phyloP scores from a whole-genome alignment of 176 grass and related monocot species.

The Musa itinerans region DNA sequence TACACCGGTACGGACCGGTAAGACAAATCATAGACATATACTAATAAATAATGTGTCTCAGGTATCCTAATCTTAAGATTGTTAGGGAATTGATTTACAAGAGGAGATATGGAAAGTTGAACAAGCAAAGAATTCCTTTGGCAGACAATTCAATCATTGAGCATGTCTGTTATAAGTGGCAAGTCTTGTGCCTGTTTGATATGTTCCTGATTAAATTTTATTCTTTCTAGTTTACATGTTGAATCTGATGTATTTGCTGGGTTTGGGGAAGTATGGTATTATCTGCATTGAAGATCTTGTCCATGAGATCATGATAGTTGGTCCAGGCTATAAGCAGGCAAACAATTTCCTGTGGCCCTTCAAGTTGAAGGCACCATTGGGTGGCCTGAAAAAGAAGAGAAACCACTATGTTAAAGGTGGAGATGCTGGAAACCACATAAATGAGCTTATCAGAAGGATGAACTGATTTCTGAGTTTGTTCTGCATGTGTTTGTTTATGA shows the following conservation, averaged over 20 bases:
- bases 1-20: no score
- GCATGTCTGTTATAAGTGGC: slow-evolving; percentile 24
- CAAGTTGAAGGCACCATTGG: slow-evolving; percentile 67
- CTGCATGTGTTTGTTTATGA: slow-evolving; percentile 16
- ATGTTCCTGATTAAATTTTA: not conserved
- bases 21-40: not conserved
- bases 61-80: slow-evolving; percentile 82
- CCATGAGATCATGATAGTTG: slow-evolving; percentile 80
- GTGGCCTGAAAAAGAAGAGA: slow-evolving; percentile 84
- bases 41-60: not conserved
- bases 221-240: not conserved
- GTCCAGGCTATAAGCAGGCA: slow-evolving; percentile 81
- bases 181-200: not conserved
- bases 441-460: slow-evolving; percentile 79
- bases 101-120: slow-evolving; percentile 73
- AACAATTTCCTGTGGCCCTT: slow-evolving; percentile 97
- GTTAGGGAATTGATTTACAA: slow-evolving; percentile 84
- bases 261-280: slow-evolving; percentile 49
- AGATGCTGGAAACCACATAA: slow-evolving; percentile 86
- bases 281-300: slow-evolving; percentile 88
- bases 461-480: slow-evolving; percentile 36
- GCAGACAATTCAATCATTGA: slow-evolving; percentile 57
- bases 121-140: slow-evolving; percentile 75
- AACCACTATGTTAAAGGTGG: slow-evolving; percentile 90
- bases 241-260: slow-evolving; percentile 24